Percentiles rank a stretch among this genome's conserved stretches.
Conservation (phyloP, 2,329 filamentous ascomycete species). For the Aspergillus carbonarius region DNA sequence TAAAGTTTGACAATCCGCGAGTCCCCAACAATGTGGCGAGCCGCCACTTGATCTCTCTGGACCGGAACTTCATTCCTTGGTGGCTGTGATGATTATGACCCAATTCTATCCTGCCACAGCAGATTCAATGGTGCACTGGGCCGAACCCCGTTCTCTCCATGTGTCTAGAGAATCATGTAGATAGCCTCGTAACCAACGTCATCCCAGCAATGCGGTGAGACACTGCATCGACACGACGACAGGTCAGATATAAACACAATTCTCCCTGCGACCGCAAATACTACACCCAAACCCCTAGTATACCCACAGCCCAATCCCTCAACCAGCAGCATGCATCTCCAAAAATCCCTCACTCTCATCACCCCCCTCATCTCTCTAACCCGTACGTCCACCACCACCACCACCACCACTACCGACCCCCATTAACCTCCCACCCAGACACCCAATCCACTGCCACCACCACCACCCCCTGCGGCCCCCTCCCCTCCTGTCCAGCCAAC, state of each 20-base stretch:
- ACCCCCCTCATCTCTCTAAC: not conserved
- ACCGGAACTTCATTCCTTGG: not conserved
- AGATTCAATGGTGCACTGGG: too few species aligned
- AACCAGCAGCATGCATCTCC: not conserved
- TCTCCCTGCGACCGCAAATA: too few species aligned
- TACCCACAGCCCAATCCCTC: not conserved
- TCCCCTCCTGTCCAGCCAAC: not conserved
- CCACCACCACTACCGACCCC: not conserved
- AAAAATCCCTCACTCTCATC: not conserved
- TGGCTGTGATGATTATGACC: not conserved
- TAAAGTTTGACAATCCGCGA: not conserved
- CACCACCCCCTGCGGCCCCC: not conserved
- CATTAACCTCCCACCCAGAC: not conserved
- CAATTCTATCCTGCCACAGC: not conserved
- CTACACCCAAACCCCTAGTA: too few species aligned
- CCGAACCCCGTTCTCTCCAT: too few species aligned
- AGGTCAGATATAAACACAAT: too few species aligned
- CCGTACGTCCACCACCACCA: not conserved
- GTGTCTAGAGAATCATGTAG: not conserved
- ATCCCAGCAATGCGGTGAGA: not conserved
- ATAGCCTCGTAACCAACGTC: not conserved
- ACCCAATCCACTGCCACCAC: not conserved
- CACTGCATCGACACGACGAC: not conserved
- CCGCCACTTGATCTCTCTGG: not conserved
- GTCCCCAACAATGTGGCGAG: not conserved